Conservation (phyloP, 192 early-diverging fungal species). For the Nowakowskiella sp. region DNA sequence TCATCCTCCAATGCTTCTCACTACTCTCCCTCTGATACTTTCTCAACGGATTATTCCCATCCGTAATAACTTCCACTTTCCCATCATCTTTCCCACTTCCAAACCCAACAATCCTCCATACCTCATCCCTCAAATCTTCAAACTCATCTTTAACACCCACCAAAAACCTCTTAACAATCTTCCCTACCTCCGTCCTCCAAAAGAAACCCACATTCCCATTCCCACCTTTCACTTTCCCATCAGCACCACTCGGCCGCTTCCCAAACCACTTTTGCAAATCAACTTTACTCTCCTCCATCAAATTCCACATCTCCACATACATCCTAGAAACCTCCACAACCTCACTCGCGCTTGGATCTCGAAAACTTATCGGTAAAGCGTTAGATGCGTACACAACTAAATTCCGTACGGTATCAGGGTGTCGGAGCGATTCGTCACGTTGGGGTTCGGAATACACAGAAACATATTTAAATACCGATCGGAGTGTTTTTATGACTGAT, state of each 20-base stretch:
- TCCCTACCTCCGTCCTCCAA: too few relatives aligned
- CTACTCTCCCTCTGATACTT: constrained; percentile 50
- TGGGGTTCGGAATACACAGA: constrained; percentile 56
- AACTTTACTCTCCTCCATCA: too few relatives aligned
- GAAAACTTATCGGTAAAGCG: too few relatives aligned
- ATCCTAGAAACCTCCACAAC: constrained; percentile 16
- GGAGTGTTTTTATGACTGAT: constrained; percentile 56
- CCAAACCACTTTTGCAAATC: too few relatives aligned
- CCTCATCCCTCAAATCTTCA: constrained; percentile 15
- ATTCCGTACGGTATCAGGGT: constrained; percentile 45
- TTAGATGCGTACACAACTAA: not conserved
- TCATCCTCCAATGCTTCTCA: constrained; percentile 63
- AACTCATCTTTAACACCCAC: too few relatives aligned
- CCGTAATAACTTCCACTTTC: constrained; percentile 50
- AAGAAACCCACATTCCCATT: too few relatives aligned
- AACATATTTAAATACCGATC: constrained; percentile 57
- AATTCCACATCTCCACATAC: constrained; percentile 37
- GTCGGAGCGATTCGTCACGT: constrained; percentile 32
- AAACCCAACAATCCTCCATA: constrained; percentile 1
- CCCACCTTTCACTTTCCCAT: too few relatives aligned
- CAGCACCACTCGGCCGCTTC: too few relatives aligned
- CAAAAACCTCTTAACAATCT: too few relatives aligned
- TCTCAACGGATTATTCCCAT: constrained; percentile 54
- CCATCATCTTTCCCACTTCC: constrained; percentile 23
- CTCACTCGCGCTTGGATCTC: not conserved